Evolutionary conservation across 1,284 basidiomycete genomes (phyloP), one percentile per base, ranked within the genome.

Genomic region (Omphalotus olearius): DNA sequence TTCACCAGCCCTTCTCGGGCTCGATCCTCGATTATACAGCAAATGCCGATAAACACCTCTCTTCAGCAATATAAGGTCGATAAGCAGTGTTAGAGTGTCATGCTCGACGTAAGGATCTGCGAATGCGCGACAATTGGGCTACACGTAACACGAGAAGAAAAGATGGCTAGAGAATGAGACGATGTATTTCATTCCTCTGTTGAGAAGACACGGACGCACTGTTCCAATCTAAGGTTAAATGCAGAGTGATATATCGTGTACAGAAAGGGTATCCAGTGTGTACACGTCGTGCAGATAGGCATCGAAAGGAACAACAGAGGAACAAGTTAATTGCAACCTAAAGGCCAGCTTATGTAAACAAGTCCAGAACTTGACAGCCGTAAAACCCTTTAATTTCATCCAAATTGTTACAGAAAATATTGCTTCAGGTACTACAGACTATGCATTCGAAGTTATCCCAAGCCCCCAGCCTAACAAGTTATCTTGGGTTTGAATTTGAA

Each of bases 71-170:
- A 96, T 88, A 7, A 96, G 74, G 66, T 96, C 93, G 41, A 96
- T 75, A 1, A 92, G 69, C 17, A 96, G 72, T 0, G 85, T 84
- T 47, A 94, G 71, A 0, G 77, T 70, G 57, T 93, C 91, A 57
- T 94, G 88, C 64, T 96, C 92, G 55, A 96, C 90, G 58, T 95
- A 91, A 53, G 90, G 91, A 66, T 97, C 93, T 0, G 86, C 86
- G 62, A 95, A 92, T 10, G 72, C 70, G 49, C 77, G 74, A 64
- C 92, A 94, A 54, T 71, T 69, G 6, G 69, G 61, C 85, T 88
- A 53, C 9, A n/a, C n/a, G n/a, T n/a, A 38, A 42, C 26, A 26
- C 25, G 37, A 26, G 39, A 53, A 26, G 23, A 33, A 5, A 2
- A 23, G 23, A 23, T 23, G 5, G 23, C 23, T 23, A 3, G 23